Evolutionary conservation across 2,329 filamentous ascomycete species (phyloP), one percentile per base, ranked within the genome.

Genomic region (Bipolaris victoriae): DNA sequence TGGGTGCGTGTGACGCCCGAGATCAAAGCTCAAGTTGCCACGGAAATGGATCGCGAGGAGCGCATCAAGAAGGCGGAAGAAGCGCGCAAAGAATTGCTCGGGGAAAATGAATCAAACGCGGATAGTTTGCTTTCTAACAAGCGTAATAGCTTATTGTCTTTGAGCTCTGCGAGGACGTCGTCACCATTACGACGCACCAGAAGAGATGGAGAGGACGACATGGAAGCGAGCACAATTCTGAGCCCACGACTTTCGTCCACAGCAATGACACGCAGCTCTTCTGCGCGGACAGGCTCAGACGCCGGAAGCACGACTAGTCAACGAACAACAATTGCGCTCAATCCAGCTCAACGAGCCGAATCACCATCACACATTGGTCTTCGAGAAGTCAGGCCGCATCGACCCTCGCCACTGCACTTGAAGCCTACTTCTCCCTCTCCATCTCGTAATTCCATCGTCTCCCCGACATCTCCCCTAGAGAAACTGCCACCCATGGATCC

Each of bases 1-100:
- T 96, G 95, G 82, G 87, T 98, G 41, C 86, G 94, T 48, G 90
- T 95, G 40, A 89, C 88, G 77, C 88, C 90, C 2, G 89, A 94
- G 71, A 90, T 96, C 61, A 88, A 95, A 66, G 88, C 90, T 69
- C 88, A 91, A 63, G 92, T 96, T 3, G 87, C 91, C 49, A 85
- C 88, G 65, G 85, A 88, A 52, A 82, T 91, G 88, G 91, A 73
- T 44, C 67, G 62, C 5, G 75, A 76, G 55, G 70, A 67, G 18
- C 57, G 58, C 1, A 52, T 67, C 18, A 75, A 75, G 61, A 73
- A 71, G 55, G 66, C 67, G 2, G 68, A 70, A 31, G 69, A 73
- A 10, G 65, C 64, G 4, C 49, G 64, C 55, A 61, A 69, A 61
- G 65, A 75, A 62, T 49, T 71, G 2, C 52, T 62, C 18, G 64